Evolutionary conservation across 2,329 filamentous ascomycete genomes (phyloP), one percentile per base, ranked within the genome.

Genomic region (Seiridium unicorne): DNA sequence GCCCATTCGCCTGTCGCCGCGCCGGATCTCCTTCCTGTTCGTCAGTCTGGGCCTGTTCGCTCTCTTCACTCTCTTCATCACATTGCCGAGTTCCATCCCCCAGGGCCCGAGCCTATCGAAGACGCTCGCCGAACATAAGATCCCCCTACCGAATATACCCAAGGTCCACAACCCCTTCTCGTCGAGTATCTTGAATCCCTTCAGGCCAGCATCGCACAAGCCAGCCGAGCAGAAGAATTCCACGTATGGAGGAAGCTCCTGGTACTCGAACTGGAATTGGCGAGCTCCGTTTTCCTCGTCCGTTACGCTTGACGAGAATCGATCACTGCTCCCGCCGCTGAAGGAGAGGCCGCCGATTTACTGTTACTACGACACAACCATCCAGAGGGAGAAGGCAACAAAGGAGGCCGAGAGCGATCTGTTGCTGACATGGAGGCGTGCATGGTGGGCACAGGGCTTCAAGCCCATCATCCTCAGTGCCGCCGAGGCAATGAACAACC

Each of bases 371-470:
- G 92, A 97, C 69, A 79, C 85, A 9, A 86, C 84, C 4, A 73
- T 81, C 18, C 77, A 83, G 62, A 89, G 89, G 73, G 84, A 89
- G 38, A 81, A 84, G 54, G 83, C 84, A 18, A 82, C 85, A 55
- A 85, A 85, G 66, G 84, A 90, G 61, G 90, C 91, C 3, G 91
- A 97, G 72, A 89, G 89, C 69, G 84, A 89, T 61, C 77, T 98
- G 61, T 81, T 98, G 54, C 79, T 96, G 60, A 89, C 91, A 57
- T 98, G 95, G 95, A 85, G 93, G 62, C 85, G 92, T 51, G 93
- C 94, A 3, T 98, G 94, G 93, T 98, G 92, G 91, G 92, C 93
- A 0, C 88, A 96, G 69, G 95, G 94, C 9, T 97, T 98, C 77
- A 87, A 83, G 63, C 94, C 95, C 0, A 82, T 95, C 6, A 90